phyloP scores from a whole-genome alignment of 140 eudicot species.

The Ambrosia hybrid region DNA sequence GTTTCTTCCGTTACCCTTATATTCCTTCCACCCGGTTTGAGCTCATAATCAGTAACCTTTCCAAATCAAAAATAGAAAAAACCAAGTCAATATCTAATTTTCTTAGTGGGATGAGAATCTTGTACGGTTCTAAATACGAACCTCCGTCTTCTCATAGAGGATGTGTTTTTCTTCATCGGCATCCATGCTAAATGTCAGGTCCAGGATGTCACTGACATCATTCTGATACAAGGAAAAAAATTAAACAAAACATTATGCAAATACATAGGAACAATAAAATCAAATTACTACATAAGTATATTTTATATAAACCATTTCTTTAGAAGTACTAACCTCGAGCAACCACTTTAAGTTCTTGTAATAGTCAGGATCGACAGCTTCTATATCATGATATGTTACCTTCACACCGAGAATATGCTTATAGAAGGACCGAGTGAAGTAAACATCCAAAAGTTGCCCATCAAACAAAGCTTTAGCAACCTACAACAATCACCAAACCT shows the following conservation, averaged over 20 bases:
- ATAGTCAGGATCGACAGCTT: slow-evolving; percentile 98
- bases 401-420: slow-evolving; percentile 97
- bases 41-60: slow-evolving; percentile 98
- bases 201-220: slow-evolving; percentile 92
- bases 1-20: slow-evolving; percentile 96
- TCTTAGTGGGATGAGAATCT: neutral
- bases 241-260: neutral
- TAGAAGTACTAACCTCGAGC: slow-evolving; percentile 67
- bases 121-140: slow-evolving; percentile 12
- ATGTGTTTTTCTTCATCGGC: slow-evolving; percentile 98
- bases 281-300: neutral
- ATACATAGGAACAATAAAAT: neutral
- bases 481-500: slow-evolving; percentile 34
- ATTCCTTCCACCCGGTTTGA: slow-evolving; percentile 97
- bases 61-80: slow-evolving; percentile 16
- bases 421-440: slow-evolving; percentile 97
- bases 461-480: slow-evolving; percentile 98
- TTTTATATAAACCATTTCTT: slow-evolving; percentile 1
- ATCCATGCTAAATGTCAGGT: slow-evolving; percentile 98
- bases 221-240: slow-evolving; percentile 52
- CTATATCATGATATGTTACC: slow-evolving; percentile 98
- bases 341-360: slow-evolving; percentile 98
- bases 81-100: neutral
- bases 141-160: slow-evolving; percentile 97
- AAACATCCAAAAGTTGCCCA: slow-evolving; percentile 92